Conservation (phyloP, 139 green algal genomes). For the Desmodesmus armatus region DNA sequence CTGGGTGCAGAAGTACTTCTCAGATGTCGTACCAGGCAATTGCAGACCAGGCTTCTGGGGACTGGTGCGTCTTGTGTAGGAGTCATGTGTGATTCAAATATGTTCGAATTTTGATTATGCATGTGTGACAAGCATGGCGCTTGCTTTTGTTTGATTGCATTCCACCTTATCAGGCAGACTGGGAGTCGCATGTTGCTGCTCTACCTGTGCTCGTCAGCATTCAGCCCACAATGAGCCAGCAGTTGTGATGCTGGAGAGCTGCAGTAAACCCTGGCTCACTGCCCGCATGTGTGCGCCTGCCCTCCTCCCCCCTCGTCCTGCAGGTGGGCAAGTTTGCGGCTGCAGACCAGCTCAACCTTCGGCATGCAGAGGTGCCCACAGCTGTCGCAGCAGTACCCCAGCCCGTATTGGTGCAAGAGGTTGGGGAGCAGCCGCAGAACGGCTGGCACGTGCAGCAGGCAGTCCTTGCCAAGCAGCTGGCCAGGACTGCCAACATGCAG, state of each 20-base stretch:
- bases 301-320: no score
- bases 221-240: background rate
- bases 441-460: background rate
- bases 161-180: no score
- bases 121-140: no score
- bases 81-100: no score
- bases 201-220: background rate
- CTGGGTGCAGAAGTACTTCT: background rate
- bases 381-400: background rate
- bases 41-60: conserved; percentile 2
- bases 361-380: background rate
- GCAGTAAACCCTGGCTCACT: no score
- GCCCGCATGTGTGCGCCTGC: no score
- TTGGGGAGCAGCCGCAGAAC: background rate
- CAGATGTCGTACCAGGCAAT: background rate
- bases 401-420: no score
- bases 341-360: background rate
- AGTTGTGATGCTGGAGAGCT: no score
- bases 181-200: no score
- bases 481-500: background rate
- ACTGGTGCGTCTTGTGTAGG: conserved; percentile 7
- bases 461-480: background rate
- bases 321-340: background rate
- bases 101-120: no score
- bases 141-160: background rate